Percentiles rank a stretch among this genome's conserved stretches.
Evolutionary conservation across 2,329 filamentous ascomycete species (phyloP).

Genomic region (Pseudogymnoascus sp.): DNA sequence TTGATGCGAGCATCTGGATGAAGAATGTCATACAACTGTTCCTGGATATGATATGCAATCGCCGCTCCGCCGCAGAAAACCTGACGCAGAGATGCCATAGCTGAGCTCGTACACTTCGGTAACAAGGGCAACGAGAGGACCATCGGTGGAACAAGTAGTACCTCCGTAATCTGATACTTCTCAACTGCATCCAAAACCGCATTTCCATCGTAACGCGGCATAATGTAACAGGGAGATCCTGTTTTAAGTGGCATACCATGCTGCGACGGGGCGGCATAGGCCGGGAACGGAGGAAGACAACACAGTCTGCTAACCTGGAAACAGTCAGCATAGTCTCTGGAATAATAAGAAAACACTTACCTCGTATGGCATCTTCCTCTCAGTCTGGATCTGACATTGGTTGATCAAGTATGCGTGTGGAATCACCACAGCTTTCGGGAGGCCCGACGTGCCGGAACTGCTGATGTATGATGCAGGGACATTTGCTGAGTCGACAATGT

Average conservation of each 20-base stretch:
- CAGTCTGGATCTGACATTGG: slow-evolving; percentile 41
- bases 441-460: slow-evolving; percentile 52
- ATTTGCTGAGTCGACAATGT: slow-evolving; percentile 25
- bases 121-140: slow-evolving; percentile 49
- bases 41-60: slow-evolving; percentile 35
- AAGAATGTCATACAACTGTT: slow-evolving; percentile 35
- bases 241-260: slow-evolving; percentile 63
- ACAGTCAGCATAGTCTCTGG: slow-evolving; percentile 37
- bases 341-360: slow-evolving; percentile 53
- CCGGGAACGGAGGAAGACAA: slow-evolving; percentile 47
- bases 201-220: slow-evolving; percentile 69
- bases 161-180: slow-evolving; percentile 58
- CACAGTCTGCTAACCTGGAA: slow-evolving; percentile 42
- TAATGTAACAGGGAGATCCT: slow-evolving; percentile 62
- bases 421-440: slow-evolving; percentile 35
- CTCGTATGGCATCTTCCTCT: slow-evolving; percentile 42
- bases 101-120: slow-evolving; percentile 30
- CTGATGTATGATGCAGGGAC: slow-evolving; percentile 37
- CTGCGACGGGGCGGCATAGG: slow-evolving; percentile 71
- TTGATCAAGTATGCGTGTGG: slow-evolving; percentile 31
- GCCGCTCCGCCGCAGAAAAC: slow-evolving; percentile 44
- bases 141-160: slow-evolving; percentile 68
- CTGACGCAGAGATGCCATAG: slow-evolving; percentile 36
- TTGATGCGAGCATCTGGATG: slow-evolving; percentile 34
- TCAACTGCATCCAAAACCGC: slow-evolving; percentile 62